Evolutionary conservation across 1,284 basidiomycete species (phyloP).

Genomic region (Trichosporon sp.): DNA sequence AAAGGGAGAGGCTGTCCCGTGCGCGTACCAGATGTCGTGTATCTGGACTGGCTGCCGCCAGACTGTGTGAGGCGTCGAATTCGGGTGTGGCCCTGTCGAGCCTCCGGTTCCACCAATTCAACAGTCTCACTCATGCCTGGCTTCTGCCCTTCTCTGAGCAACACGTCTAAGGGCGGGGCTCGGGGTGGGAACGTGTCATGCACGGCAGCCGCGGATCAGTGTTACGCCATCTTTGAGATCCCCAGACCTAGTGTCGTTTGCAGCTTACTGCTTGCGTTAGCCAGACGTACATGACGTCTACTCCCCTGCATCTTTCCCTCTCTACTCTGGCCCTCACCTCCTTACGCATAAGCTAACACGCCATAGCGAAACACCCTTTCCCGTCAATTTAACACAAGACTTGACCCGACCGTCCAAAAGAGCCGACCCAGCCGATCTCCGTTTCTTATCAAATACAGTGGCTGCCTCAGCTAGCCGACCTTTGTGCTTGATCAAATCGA

Average conservation of each 20-base stretch:
- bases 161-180: no score
- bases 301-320: not conserved
- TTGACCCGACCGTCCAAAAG: not conserved
- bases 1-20: not conserved
- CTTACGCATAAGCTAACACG: not conserved
- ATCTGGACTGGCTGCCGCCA: not conserved
- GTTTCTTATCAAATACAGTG: not conserved
- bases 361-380: not conserved
- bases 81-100: no score
- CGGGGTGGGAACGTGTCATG: not conserved
- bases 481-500: not conserved
- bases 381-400: not conserved
- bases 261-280: not conserved
- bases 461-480: not conserved
- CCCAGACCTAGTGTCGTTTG: not conserved
- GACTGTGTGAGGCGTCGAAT: no score
- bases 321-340: not conserved
- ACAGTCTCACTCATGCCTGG: no score
- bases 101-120: no score
- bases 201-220: not conserved
- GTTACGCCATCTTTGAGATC: not conserved
- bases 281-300: not conserved
- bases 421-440: constrained; percentile 7
- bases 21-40: not conserved
- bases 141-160: no score